Evolutionary conservation across 176 grass and related monocot genomes (phyloP), one percentile per base, ranked within the genome.

Genomic region (Carex myosuroides): DNA sequence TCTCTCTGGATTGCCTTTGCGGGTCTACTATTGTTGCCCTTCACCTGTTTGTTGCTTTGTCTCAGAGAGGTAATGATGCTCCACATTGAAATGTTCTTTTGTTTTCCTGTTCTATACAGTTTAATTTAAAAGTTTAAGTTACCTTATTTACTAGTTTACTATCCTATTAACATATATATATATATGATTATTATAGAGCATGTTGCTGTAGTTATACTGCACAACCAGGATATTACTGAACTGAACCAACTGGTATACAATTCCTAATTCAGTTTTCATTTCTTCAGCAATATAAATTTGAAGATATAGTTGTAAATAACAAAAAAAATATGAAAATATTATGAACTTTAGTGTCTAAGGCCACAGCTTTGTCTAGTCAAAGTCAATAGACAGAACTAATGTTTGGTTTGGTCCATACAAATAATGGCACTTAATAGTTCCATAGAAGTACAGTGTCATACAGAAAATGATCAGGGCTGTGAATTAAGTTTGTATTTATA

Each of bases 1-100:
- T 76, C 46, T 76, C 71, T 76, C 21, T 54, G 71, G 71, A 52
- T 24, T 76, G 72, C 48, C 55, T 76, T 32, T 76, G 72, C 20
- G 13, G 3, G n/a, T 74, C 81, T 32, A n/a, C 26, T 42, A 57
- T 39, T 72, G 16, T 48, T 58, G 24, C 82, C 17, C 48, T 74
- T 18, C 26, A 57, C 6, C 82, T 84, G 68, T 72, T 84, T 41
- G 66, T 56, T 57, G 46, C 13, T 84, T 72, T 58, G 52, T 32
- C 52, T 39, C 46, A 37, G 13, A 55, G 42, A 71, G 82, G 53
- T 73, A 70, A 55, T 76, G 14, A 42, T 70, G 67, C 67, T 42
- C 17, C 16, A 62, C 67, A 2, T 41, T 70, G 2, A 1, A 70
- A 70, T 9, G 1, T 44, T 24, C 8, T 42, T n/a, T 42, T 41